A percentile compares a stretch with the other conserved stretches of the same genome.
Conservation (phyloP, 2,329 filamentous ascomycete species). For the Xylaria sp. region DNA sequence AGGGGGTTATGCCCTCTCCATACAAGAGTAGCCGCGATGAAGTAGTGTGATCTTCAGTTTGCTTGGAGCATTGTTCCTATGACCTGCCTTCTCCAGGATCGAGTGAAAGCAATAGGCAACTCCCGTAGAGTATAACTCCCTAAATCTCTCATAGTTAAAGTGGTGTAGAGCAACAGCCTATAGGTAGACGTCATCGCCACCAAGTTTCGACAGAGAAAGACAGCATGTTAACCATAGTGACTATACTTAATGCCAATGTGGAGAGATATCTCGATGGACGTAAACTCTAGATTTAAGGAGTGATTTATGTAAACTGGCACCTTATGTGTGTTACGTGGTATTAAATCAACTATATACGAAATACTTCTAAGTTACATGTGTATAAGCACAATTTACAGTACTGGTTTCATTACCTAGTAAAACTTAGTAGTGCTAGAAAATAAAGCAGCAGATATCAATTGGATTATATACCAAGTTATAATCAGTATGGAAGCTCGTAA, state of each 20-base stretch:
- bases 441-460: too few species aligned
- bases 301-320: too few species aligned
- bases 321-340: too few species aligned
- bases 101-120: background rate
- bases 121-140: background rate
- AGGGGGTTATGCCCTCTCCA: background rate
- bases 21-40: background rate
- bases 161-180: background rate
- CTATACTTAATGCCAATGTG: background rate
- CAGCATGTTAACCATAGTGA: background rate
- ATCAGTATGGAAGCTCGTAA: too few species aligned
- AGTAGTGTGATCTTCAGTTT: too few species aligned
- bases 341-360: too few species aligned
- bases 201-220: background rate
- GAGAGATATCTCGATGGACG: background rate
- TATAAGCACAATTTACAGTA: too few species aligned
- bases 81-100: background rate
- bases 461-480: too few species aligned
- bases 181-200: background rate
- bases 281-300: too few species aligned
- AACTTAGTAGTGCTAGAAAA: too few species aligned
- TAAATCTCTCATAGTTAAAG: background rate
- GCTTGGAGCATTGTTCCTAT: background rate
- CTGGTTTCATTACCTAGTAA: too few species aligned
- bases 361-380: too few species aligned